These are phyloP conservation scores for Neotropicomus parvogracilis DNA, from an alignment of 1,284 basidiomycete species.

Conservation along the genomic window DNA sequence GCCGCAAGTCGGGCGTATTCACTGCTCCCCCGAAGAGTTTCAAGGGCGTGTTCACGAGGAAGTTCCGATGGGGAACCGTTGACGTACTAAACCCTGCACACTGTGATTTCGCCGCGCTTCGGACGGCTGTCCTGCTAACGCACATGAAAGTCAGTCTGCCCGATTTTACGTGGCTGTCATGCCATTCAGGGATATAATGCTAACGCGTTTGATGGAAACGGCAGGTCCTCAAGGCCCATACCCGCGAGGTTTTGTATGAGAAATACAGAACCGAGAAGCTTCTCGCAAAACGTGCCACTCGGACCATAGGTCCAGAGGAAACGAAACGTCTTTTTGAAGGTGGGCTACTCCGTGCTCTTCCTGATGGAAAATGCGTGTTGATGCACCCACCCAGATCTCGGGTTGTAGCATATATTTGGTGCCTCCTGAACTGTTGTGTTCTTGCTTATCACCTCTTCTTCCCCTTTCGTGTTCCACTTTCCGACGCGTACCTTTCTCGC, in stretches of 20 bases:
- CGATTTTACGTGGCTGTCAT: conserved; percentile 12
- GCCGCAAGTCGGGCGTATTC: conserved; percentile 44
- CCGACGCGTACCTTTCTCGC: not conserved
- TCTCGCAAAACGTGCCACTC: conserved; percentile 73
- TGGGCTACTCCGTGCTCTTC: conserved; percentile 33
- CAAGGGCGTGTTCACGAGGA: conserved; percentile 67
- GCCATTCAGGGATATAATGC: conserved; percentile 13
- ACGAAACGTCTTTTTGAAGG: conserved; percentile 68
- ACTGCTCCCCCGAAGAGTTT: conserved; percentile 58
- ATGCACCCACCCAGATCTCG: conserved; percentile 36
- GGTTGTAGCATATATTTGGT: conserved; percentile 34
- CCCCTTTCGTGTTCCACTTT: conserved; percentile 12
- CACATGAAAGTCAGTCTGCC: conserved; percentile 64
- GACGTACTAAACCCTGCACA: conserved; percentile 79
- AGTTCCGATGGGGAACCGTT: conserved; percentile 78
- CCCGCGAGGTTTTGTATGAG: conserved; percentile 81
- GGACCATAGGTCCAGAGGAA: conserved; percentile 69
- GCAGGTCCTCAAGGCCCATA: conserved; percentile 72
- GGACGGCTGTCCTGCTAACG: conserved; percentile 73
- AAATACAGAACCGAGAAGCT: conserved; percentile 81
- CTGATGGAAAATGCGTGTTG: conserved; percentile 24
- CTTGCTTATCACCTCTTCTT: conserved; percentile 24
- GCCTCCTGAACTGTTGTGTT: conserved; percentile 16
- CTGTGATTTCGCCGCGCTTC: conserved; percentile 78
- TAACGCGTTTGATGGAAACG: conserved; percentile 30